Evolutionary conservation across 768 basidiomycete species (phyloP), one percentile per base, ranked within the genome.

Genomic region (Mycena haematopus): DNA sequence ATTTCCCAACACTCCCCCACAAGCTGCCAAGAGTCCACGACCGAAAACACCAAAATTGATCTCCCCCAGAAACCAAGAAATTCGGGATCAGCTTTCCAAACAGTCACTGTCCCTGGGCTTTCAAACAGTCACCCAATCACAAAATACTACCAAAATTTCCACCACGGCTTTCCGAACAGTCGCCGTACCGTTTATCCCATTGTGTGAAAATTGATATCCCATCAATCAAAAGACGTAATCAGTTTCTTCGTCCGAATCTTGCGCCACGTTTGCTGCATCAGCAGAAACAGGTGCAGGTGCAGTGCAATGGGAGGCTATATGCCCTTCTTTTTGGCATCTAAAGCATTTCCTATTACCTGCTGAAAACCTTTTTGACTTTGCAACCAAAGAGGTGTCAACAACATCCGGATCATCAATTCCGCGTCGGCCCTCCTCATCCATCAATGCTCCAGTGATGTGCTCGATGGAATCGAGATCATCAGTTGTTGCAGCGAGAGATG

Each of bases 301-400:
- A 51, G 50, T 51, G 19, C 50, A 51, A 35, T 51, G 31, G 31
- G 50, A 51, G n/a, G 50, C 50, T 51, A 51, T 51, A 51, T 51
- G 50, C 50, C 50, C 50, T 51, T 51, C 35, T 54, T 54, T 42
- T 27, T 42, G 35, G 40, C 52, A 54, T 38, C 52, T 54, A 42
- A 54, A 54, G 33, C 33, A 35, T 31, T 35, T 51, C 31, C 50
- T 5, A 33, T 6, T 51, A 31, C 31, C 31, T 33, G 50, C 33
- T 2, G 50, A 51, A n/a, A 15, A 51, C 8, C 21, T 35, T 29
- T 33, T n/a, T 29, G 24, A 29, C 50, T 21, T 51, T n/a, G 15
- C n/a, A n/a, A n/a, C n/a, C n/a, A n/a, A n/a, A n/a, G n/a, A n/a
- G n/a, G n/a, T n/a, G n/a, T n/a, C n/a, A n/a, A n/a, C n/a, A n/a